Evolutionary conservation across 2,329 filamentous ascomycete genomes (phyloP).

Genomic region (Westerdykella sp.): DNA sequence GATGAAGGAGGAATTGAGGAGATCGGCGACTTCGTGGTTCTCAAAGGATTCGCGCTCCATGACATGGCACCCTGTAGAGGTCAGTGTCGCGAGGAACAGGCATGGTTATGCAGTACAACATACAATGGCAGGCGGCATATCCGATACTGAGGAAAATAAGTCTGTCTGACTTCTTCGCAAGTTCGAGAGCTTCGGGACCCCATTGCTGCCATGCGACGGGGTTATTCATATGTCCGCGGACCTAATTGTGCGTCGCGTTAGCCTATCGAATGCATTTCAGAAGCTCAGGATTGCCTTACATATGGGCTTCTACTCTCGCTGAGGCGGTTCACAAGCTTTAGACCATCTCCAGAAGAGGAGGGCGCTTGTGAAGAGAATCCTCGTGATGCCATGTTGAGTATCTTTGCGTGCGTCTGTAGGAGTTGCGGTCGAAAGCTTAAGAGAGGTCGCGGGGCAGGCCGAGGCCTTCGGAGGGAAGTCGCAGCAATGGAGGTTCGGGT

Average conservation of each 20-base stretch:
- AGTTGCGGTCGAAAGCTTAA: conserved; percentile 18
- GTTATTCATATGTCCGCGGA: conserved; percentile 70
- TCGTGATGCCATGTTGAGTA: conserved; percentile 28
- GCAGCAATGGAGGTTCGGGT: conserved; percentile 8
- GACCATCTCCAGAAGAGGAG: conserved; percentile 13
- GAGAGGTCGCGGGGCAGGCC: conserved; percentile 9
- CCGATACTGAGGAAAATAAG: conserved; percentile 91
- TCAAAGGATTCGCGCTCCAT: conserved; percentile 91
- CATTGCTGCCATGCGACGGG: conserved; percentile 89
- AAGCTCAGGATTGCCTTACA: conserved; percentile 40
- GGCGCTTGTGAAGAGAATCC: conserved; percentile 9
- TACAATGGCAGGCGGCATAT: conserved; percentile 92
- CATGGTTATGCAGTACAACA: neutral
- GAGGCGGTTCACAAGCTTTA: conserved; percentile 51
- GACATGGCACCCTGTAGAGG: conserved; percentile 56
- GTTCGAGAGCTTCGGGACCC: conserved; percentile 66
- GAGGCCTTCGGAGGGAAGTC: conserved; percentile 3
- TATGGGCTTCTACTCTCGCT: conserved; percentile 60
- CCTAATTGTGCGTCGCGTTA: conserved; percentile 36
- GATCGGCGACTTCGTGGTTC: conserved; percentile 68
- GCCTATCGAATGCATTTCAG: conserved; percentile 2
- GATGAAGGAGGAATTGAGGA: conserved; percentile 83
- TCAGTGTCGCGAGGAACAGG: conserved; percentile 1
- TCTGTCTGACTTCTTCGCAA: conserved; percentile 76
- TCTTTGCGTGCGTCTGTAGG: conserved; percentile 20